Percentiles rank a stretch among this genome's conserved stretches.
These are phyloP conservation scores for Trichoderma guizhouense DNA, from an alignment of 2,329 filamentous ascomycete species.

Conservation along the genomic window DNA sequence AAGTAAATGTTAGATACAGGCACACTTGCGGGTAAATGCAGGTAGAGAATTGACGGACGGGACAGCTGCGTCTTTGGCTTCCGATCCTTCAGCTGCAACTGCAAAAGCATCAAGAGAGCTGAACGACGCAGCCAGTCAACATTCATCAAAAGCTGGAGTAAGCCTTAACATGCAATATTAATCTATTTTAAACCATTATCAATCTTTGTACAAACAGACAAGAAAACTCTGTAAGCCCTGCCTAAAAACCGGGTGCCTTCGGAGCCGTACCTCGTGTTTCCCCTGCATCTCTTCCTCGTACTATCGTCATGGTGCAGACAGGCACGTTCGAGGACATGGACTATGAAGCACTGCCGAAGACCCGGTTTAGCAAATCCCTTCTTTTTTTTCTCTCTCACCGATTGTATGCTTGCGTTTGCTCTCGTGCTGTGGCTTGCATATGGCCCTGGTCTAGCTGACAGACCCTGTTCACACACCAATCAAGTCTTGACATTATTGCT, in stretches of 20 bases:
- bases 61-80: neutral
- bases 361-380: too few species aligned
- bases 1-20: neutral
- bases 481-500: neutral
- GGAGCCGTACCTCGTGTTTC: neutral
- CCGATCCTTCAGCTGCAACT: neutral
- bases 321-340: neutral
- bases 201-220: neutral
- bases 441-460: neutral
- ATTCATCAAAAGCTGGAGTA: neutral
- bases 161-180: neutral
- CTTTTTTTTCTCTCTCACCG: neutral
- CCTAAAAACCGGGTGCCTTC: neutral
- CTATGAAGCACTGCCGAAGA: neutral
- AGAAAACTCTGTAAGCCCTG: neutral
- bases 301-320: neutral
- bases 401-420: neutral
- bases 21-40: neutral
- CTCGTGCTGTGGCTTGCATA: slow-evolving; percentile 5
- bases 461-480: neutral
- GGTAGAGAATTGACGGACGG: neutral
- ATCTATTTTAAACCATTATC: neutral
- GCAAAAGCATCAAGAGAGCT: neutral
- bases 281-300: neutral
- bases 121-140: neutral